Evolutionary conservation across 2,329 filamentous ascomycete genomes (phyloP), one percentile per base, ranked within the genome.

Genomic region (Colletotrichum somersetense): DNA sequence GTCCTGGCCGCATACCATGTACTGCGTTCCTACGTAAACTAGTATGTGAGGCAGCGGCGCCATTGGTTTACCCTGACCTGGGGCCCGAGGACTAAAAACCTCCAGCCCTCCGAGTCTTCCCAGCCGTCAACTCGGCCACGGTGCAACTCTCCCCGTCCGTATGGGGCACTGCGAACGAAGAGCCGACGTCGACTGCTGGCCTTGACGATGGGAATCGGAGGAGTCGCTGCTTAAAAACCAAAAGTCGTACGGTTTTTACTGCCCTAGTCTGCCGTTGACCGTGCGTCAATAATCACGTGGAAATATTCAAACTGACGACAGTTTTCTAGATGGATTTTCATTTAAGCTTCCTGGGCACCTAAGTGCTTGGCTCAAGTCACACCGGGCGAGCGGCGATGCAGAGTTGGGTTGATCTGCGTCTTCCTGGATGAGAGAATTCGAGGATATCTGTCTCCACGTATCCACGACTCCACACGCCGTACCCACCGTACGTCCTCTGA

Each of bases 381-480:
- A n/a, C 33, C 52, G 38, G 44, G 35, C 52, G 26, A 44, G 65
- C 23, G 59, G 40, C 14, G 42, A 44, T 58, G 58, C 63, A 61
- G 44, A 53, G 58, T 64, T 53, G 65, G 69, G 66, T 38, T 64
- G 68, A 57, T 63, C 64, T 66, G 65, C 58, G 35, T 52, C 58
- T 46, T 61, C 69, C 52, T 61, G 59, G 53, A 64, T 61, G 46
- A 38, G 42, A 61, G 52, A 53, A 38, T 67, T 62, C 33, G 38
- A 58, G 58, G 61, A 23, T 52, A 33, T 44, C 26, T 38, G 44
- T 63, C 69, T 72, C 69, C 66, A 55, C 59, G 42, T 40, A 64
- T 59, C 69, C 66, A 69, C 69, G 69, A 42, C 69, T 72, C 69
- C 69, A 69, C 69, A 65, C 46, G n/a, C 18, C 18, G 38, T 46